Percentiles rank a stretch among this genome's conserved stretches.
Evolutionary conservation across 2,329 filamentous ascomycete species (phyloP).

Genomic region (Fusarium sp.): DNA sequence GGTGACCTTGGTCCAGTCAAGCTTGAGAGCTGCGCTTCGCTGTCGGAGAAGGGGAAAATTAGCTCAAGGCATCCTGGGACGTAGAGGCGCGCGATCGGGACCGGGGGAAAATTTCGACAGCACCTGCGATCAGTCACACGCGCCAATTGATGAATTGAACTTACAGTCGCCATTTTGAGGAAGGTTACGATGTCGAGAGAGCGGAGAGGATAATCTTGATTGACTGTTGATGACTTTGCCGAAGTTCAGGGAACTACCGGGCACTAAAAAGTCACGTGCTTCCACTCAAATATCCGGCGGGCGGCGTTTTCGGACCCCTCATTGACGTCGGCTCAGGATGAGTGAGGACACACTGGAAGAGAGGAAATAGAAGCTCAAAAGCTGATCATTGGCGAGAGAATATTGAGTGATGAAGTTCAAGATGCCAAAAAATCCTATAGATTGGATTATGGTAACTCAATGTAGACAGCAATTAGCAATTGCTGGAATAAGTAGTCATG

Average conservation of each 20-base stretch:
- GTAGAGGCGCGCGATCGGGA: conserved; percentile 24
- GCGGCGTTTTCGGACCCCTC: conserved; percentile 39
- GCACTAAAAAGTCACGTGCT: conserved; percentile 49
- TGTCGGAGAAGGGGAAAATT: conserved; percentile 64
- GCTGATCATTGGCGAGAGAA: not conserved
- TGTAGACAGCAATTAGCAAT: not conserved
- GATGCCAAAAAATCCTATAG: not conserved
- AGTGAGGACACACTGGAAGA: not conserved
- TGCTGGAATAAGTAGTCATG: not conserved
- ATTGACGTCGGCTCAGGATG: conserved; percentile 11
- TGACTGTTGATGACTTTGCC: conserved; percentile 58
- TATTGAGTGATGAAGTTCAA: not conserved
- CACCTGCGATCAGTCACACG: conserved; percentile 29
- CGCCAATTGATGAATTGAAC: conserved; percentile 53
- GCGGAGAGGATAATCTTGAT: conserved; percentile 61
- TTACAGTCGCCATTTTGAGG: conserved; percentile 76
- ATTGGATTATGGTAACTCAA: not conserved
- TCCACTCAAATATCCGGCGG: conserved; percentile 7
- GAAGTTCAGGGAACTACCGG: conserved; percentile 51
- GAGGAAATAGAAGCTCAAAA: not conserved
- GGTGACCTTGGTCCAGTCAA: conserved; percentile 98
- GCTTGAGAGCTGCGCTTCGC: conserved; percentile 98
- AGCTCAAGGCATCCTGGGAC: conserved; percentile 56
- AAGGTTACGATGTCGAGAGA: conserved; percentile 57
- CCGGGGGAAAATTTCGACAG: conserved; percentile 17